These are phyloP conservation scores for Botrytis cinerea DNA, from an alignment of 2,329 filamentous ascomycete species.

Conservation along the genomic window DNA sequence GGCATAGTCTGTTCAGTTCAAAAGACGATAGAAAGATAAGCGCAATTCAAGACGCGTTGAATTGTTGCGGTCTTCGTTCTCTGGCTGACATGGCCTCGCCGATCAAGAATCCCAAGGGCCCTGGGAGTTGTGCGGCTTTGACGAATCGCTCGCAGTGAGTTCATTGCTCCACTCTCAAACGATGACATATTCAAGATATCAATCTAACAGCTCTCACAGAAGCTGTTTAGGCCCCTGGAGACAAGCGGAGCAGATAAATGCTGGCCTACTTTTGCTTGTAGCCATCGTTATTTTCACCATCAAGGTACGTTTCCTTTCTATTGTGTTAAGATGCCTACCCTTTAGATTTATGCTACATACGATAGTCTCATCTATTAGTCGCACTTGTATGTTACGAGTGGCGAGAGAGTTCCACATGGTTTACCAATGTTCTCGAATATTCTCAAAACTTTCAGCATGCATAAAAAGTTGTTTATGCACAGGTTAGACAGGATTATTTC, in stretches of 20 bases:
- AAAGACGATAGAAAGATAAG: slow-evolving; percentile 56
- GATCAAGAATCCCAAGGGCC: neutral
- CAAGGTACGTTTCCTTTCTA: slow-evolving; percentile 49
- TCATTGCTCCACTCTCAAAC: neutral
- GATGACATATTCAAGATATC: neutral
- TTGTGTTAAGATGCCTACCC: neutral
- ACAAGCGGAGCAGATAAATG: slow-evolving; percentile 53
- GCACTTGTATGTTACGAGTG: neutral
- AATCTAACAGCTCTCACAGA: neutral
- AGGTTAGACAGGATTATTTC: neutral
- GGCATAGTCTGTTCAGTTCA: slow-evolving; percentile 54
- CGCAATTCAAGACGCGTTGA: slow-evolving; percentile 63
- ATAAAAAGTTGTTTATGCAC: neutral
- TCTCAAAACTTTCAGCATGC: neutral
- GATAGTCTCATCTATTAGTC: neutral
- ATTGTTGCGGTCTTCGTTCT: slow-evolving; percentile 66
- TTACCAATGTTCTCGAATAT: neutral
- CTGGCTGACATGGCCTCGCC: slow-evolving; percentile 64
- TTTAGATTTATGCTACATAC: neutral
- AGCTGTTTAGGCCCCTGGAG: slow-evolving; percentile 60
- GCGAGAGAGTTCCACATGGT: neutral
- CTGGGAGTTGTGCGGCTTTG: slow-evolving; percentile 25
- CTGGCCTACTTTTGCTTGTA: slow-evolving; percentile 57
- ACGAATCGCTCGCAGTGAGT: slow-evolving; percentile 24
- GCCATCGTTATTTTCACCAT: slow-evolving; percentile 55